Evolutionary conservation across 352 stramenopile genomes (phyloP).

Genomic region (Phytophthora tentaculata): DNA sequence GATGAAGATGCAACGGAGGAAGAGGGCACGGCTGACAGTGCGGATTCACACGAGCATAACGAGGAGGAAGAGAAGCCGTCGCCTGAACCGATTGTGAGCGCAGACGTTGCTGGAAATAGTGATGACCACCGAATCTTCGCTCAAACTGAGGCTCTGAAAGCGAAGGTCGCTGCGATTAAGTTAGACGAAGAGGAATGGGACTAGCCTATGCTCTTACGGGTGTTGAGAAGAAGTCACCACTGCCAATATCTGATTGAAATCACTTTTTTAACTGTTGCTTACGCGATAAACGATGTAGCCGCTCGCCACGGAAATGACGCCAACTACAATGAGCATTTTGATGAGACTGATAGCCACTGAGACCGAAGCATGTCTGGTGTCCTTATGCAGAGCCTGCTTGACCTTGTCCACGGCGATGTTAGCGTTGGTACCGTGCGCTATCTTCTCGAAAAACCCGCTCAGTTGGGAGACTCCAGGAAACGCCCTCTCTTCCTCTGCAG

Average conservation of each 20-base stretch:
- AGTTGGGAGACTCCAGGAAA: slow-evolving; percentile 11
- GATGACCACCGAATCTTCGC: slow-evolving; percentile 8
- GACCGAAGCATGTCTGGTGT: slow-evolving; percentile 22
- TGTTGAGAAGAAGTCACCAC: too few relatives aligned
- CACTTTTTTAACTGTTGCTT: slow-evolving; percentile 15
- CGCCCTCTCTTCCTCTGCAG: slow-evolving; percentile 15
- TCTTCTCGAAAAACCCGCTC: slow-evolving; percentile 7
- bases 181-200: slow-evolving; percentile 44
- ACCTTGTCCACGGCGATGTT: slow-evolving; percentile 15
- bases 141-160: slow-evolving; percentile 21
- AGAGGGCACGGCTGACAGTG: slow-evolving; percentile 21
- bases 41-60: slow-evolving; percentile 19
- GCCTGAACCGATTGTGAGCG: slow-evolving; percentile 5
- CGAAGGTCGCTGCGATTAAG: slow-evolving; percentile 32
- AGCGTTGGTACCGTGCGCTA: not conserved
- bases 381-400: slow-evolving; percentile 19
- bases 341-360: slow-evolving; percentile 20
- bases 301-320: slow-evolving; percentile 10
- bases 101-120: not conserved
- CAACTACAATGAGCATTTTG: slow-evolving; percentile 29
- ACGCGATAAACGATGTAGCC: slow-evolving; percentile 29
- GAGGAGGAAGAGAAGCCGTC: slow-evolving; percentile 22
- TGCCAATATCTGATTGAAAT: too few relatives aligned
- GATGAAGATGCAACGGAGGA: slow-evolving; percentile 29
- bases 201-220: too few relatives aligned